Percentiles rank a stretch among this genome's conserved stretches.
Evolutionary conservation across 2,329 filamentous ascomycete genomes (phyloP).

Genomic region (Neofusicoccum sp.): DNA sequence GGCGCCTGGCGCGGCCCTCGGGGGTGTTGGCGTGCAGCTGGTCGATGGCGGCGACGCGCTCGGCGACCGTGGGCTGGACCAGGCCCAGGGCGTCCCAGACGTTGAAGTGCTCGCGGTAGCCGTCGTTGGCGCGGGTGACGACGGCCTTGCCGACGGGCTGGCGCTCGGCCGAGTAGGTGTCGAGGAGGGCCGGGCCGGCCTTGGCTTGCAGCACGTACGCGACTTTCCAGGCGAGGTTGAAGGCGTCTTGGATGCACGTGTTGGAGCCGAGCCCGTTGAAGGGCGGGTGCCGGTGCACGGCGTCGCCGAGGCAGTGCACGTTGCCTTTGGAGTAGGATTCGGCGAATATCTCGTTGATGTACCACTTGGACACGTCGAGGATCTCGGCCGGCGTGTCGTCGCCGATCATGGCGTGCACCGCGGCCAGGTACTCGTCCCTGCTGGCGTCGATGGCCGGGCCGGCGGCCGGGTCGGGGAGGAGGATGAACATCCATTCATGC

Average conservation of each 20-base stretch:
- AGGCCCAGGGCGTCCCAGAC: constrained; percentile 53
- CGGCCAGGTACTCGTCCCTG: constrained; percentile 28
- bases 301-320: constrained; percentile 29
- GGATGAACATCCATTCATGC: constrained; percentile 59
- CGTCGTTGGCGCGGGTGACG: constrained; percentile 60
- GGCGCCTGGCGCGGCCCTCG: constrained; percentile 43
- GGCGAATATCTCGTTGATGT: constrained; percentile 25
- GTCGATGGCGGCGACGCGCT: constrained; percentile 43
- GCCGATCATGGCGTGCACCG: constrained; percentile 18
- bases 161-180: constrained; percentile 36
- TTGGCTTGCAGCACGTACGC: constrained; percentile 34
- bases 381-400: constrained; percentile 15
- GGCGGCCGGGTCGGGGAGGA: constrained; percentile 13
- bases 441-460: constrained; percentile 1
- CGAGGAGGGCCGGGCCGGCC: constrained; percentile 32
- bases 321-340: constrained; percentile 22
- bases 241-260: constrained; percentile 41
- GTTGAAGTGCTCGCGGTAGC: constrained; percentile 54
- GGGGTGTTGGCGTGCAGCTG: constrained; percentile 45
- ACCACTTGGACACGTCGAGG: constrained; percentile 19
- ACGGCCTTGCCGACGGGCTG: constrained; percentile 45
- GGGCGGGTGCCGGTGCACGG: constrained; percentile 32
- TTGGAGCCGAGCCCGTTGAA: constrained; percentile 31
- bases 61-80: constrained; percentile 41
- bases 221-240: constrained; percentile 44